Percentiles rank a stretch among this genome's conserved stretches.
Conservation (phyloP, 345 rosid genomes). For the Sisymbrium altissimum region DNA sequence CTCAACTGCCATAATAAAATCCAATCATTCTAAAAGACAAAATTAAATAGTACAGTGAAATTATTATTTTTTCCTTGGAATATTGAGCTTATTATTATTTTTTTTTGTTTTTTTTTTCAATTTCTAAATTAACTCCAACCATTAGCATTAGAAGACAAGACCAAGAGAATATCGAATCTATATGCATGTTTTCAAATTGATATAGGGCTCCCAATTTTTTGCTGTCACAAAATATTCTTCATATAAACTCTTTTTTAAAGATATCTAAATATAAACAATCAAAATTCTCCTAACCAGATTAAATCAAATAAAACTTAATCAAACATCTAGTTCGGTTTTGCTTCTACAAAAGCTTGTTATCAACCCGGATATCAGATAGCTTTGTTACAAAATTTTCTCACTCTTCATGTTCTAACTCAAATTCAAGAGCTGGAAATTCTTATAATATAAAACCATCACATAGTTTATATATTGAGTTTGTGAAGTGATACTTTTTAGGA, state of each 20-base stretch:
- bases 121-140: conserved; percentile 1
- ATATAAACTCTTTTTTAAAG: neutral
- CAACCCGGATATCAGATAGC: too few relatives aligned
- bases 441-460: too few relatives aligned
- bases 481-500: too few relatives aligned
- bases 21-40: conserved; percentile 26
- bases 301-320: neutral
- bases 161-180: neutral
- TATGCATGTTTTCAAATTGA: neutral
- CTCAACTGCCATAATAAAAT: conserved; percentile 10
- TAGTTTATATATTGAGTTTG: too few relatives aligned
- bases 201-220: neutral
- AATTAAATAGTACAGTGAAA: neutral
- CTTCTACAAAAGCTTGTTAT: too few relatives aligned
- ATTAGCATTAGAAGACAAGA: conserved; percentile 5
- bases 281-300: neutral
- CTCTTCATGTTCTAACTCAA: neutral
- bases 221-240: neutral
- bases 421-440: too few relatives aligned
- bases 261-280: neutral
- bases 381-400: too few relatives aligned
- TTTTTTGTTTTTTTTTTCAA: neutral
- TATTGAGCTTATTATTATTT: neutral
- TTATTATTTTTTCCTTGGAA: neutral
- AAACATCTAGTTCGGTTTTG: neutral